Evolutionary conservation across 225 moss, liverwort and hornwort genomes (phyloP), one percentile per base, ranked within the genome.

Genomic region (Takakia lepidozioides): DNA sequence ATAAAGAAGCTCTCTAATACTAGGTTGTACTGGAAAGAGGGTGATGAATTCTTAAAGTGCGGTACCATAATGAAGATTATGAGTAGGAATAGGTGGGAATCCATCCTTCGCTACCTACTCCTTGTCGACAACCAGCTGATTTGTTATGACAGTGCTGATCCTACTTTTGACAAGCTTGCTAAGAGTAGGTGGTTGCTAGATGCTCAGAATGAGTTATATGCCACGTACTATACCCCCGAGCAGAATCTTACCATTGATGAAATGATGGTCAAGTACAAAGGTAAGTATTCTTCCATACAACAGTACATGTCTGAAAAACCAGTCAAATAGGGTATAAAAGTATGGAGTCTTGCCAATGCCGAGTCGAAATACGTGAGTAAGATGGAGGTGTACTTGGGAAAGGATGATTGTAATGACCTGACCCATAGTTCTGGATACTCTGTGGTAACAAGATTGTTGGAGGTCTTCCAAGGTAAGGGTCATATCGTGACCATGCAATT

Each of bases 161-260:
- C 3, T 1, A 1, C 2, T 15, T 39, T n/a, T 39, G 39, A 39
- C 19, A 39, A 5, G n/a, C n/a, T n/a, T n/a, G n/a, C n/a, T n/a
- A n/a, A n/a, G n/a, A n/a, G n/a, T n/a, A n/a, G n/a, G n/a, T 45
- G 44, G 44, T 16, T 45, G 6, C 19, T 45, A 5, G 44, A 45
- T 19, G 16, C 2, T 2, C 44, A 45, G 2, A 45, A 24, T 45
- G 44, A 10, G 2, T 9, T 45, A 16, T 45, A 45, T 24, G 23
- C 3, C 2, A 5, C 3, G 10, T 24, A 8, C 16, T 20, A 22
- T 19, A 5, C 4, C 8, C 44, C 44, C 2, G 23, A 45, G 16
- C 11, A 45, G 18, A 5, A 42, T 5, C 42, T n/a, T n/a, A n/a
- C n/a, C n/a, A n/a, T n/a, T n/a, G n/a, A n/a, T n/a, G n/a, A n/a